Evolutionary conservation across 768 basidiomycete genomes (phyloP).

Genomic region (Russula vinacea): DNA sequence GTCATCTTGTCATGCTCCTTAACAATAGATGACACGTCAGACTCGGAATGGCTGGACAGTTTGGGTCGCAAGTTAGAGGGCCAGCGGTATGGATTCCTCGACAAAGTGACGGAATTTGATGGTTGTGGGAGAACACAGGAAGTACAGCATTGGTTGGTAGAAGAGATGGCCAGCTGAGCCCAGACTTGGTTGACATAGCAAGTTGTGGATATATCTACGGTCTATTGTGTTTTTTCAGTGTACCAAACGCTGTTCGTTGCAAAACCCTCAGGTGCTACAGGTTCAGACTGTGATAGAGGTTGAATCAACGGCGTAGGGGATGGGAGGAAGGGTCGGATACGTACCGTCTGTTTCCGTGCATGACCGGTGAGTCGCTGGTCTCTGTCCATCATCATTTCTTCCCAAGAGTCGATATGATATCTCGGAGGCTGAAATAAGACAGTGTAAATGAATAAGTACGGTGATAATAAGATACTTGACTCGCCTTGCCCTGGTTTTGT

Average conservation of each 20-base stretch:
- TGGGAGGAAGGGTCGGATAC: conserved; percentile 34
- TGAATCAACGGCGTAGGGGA: not conserved
- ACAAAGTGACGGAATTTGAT: conserved; percentile 29
- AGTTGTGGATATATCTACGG: conserved; percentile 2
- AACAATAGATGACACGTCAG: conserved; percentile 26
- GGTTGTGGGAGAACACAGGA: conserved; percentile 26
- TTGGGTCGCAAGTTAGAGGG: conserved; percentile 37
- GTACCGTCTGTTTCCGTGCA: conserved; percentile 77
- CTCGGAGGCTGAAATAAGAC: conserved; percentile 60
- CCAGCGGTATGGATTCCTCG: conserved; percentile 42
- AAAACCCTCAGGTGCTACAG: conserved; percentile 65
- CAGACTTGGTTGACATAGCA: not conserved
- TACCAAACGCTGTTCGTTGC: conserved; percentile 73
- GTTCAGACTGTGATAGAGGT: conserved; percentile 51
- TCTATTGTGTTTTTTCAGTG: conserved; percentile 39
- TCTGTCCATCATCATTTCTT: conserved; percentile 93
- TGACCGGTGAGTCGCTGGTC: conserved; percentile 88
- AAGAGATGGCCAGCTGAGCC: conserved; percentile 35
- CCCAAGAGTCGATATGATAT: conserved; percentile 86
- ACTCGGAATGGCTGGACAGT: conserved; percentile 30
- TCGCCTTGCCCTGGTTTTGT: conserved; percentile 90
- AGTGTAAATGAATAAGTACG: conserved; percentile 10
- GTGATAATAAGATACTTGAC: not conserved
- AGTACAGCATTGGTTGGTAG: conserved; percentile 37
- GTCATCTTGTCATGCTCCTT: conserved; percentile 49